Evolutionary conservation across 1,139 yeast species (phyloP), one percentile per base, ranked within the genome.

Genomic region (Suzukiozyma palmioleophila): DNA sequence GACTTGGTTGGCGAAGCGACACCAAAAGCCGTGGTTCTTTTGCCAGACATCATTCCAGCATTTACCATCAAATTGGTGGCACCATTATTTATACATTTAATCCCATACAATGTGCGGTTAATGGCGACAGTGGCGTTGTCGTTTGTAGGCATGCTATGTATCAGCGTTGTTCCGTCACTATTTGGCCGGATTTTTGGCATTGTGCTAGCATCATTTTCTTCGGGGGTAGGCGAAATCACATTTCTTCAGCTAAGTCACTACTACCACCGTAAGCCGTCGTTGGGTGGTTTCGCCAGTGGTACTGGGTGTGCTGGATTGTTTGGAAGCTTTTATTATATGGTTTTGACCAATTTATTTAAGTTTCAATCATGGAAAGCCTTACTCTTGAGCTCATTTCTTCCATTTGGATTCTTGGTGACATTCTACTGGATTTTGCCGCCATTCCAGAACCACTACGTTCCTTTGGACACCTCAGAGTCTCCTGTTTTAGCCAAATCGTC

Each of bases 241-340:
- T 92, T 90, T 49, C 62, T 92, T 37, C 95, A 86, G 56, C 65
- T 92, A 57, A 86, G 96, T 1, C 95, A 88, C 56, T 78, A 66
- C 50, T 82, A 75, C 52, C 69, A 69, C 14, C 72, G 73, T 26
- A 56, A 62, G 14, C 41, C 50, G 37, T 73, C 96, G 2, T 68
- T 92, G 35, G 81, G 85, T 36, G 97, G 95, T 0, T 92, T 94
- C 77, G 84, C 95, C 28, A 77, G 89, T 11, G 98, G 98, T 0
- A 92, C 97, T 0, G 97, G 97, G 1, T 95, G 88, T 10, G 97
- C 98, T 0, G 97, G 97, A 0, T 60, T 90, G 3, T 74, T 79
- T 15, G 98, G 97, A 0, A 81, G 95, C 51, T 69, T 69, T 42
- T 40, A 64, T 27, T 70, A 65, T 44, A 51, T 71, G 63, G 35